Percentiles rank a stretch among this genome's conserved stretches.
These are phyloP conservation scores for Mycena latifolia DNA, from an alignment of 768 basidiomycete genomes.

Conservation along the genomic window DNA sequence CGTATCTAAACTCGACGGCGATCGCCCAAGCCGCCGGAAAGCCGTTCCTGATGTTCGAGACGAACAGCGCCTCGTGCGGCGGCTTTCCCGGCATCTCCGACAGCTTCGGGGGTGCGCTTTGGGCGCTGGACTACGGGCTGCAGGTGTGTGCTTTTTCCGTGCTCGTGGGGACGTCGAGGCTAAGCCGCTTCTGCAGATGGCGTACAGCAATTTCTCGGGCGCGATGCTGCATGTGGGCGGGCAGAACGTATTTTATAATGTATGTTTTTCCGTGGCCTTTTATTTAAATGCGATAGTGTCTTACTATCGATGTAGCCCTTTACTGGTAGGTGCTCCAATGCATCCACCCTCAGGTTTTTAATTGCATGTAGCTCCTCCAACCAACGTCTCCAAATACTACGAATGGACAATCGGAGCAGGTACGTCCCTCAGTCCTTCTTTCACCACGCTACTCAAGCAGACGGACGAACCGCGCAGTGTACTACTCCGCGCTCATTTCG, in stretches of 20 bases:
- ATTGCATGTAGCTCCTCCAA: slow-evolving; percentile 53
- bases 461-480: slow-evolving; percentile 54
- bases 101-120: slow-evolving; percentile 73
- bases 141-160: slow-evolving; percentile 39
- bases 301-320: slow-evolving; percentile 42
- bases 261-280: slow-evolving; percentile 46
- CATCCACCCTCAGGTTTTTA: not conserved
- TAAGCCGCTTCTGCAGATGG: slow-evolving; percentile 54
- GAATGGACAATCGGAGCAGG: slow-evolving; percentile 76
- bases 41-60: slow-evolving; percentile 78
- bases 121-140: slow-evolving; percentile 73
- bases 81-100: slow-evolving; percentile 76
- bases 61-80: slow-evolving; percentile 77
- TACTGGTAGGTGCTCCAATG: slow-evolving; percentile 60
- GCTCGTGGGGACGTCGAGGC: slow-evolving; percentile 31
- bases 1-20: slow-evolving; percentile 63
- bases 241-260: slow-evolving; percentile 77
- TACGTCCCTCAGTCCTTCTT: not conserved
- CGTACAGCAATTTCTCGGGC: slow-evolving; percentile 66
- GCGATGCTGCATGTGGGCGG: slow-evolving; percentile 74
- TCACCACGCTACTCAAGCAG: not conserved
- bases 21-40: slow-evolving; percentile 58
- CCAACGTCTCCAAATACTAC: slow-evolving; percentile 66
- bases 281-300: no score
- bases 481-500: slow-evolving; percentile 79